Evolutionary conservation across 306 rosid species (phyloP).

Genomic region (Ziziphus jujuba): DNA sequence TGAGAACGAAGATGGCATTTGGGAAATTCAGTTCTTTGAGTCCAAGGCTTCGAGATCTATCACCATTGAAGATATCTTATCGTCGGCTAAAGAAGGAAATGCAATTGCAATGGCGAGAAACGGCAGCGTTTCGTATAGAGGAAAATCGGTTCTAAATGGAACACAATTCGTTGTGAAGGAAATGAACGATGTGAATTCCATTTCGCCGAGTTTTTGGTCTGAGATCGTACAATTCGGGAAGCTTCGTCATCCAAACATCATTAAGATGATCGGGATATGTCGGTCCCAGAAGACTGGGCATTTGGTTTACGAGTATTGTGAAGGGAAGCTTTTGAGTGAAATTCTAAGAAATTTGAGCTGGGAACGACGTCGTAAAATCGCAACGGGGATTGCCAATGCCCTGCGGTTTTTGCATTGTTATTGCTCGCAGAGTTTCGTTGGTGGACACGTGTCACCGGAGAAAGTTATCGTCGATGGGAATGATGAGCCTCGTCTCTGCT

Average conservation of each 20-base stretch:
- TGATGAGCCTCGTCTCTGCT: constrained; percentile 51
- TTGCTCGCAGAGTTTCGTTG: constrained; percentile 41
- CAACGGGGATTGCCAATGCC: constrained; percentile 58
- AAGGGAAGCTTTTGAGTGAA: constrained; percentile 47
- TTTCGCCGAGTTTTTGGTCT: constrained; percentile 48
- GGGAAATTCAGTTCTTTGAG: constrained; percentile 69
- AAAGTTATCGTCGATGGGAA: constrained; percentile 45
- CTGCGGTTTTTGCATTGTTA: constrained; percentile 50
- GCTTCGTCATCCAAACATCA: constrained; percentile 52
- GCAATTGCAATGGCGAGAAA: constrained; percentile 41
- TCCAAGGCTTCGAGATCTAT: constrained; percentile 34
- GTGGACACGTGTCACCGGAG: constrained; percentile 52
- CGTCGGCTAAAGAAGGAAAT: constrained; percentile 44
- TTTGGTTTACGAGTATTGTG: constrained; percentile 48
- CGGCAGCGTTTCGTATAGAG: constrained; percentile 43
- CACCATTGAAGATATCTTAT: constrained; percentile 46
- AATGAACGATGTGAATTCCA: constrained; percentile 35
- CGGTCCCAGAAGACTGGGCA: constrained; percentile 54
- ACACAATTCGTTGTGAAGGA: constrained; percentile 56
- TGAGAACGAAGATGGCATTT: constrained; percentile 57
- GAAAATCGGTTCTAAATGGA: constrained; percentile 38
- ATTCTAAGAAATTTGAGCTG: constrained; percentile 50
- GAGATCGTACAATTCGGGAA: constrained; percentile 48
- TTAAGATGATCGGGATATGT: constrained; percentile 55
- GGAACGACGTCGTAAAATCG: constrained; percentile 61